Conservation (phyloP, 208 protist species). For the Wallacemonas sp. region DNA sequence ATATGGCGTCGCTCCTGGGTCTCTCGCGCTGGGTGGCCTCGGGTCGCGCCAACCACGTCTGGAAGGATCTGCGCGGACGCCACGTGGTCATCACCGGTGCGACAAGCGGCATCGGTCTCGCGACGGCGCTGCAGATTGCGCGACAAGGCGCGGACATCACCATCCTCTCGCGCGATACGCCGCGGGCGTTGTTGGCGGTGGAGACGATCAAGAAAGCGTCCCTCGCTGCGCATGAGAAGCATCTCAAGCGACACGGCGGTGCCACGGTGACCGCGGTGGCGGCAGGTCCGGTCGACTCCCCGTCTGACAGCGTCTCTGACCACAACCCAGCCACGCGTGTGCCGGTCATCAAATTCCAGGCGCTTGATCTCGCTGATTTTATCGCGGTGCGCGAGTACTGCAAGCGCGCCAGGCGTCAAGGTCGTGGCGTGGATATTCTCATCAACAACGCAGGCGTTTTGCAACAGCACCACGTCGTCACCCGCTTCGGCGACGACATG, state of each 20-base stretch:
- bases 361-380: slow-evolving; percentile 73
- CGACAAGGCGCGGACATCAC: slow-evolving; percentile 72
- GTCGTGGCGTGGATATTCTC: slow-evolving; percentile 54
- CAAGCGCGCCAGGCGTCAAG: slow-evolving; percentile 43
- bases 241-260: not conserved
- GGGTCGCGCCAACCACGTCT: slow-evolving; percentile 37
- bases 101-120: slow-evolving; percentile 72
- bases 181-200: slow-evolving; percentile 44
- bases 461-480: slow-evolving; percentile 47
- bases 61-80: slow-evolving; percentile 49
- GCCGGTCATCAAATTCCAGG: slow-evolving; percentile 37
- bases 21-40: slow-evolving; percentile 44
- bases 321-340: not conserved
- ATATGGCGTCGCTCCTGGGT: slow-evolving; percentile 32
- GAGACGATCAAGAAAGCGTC: slow-evolving; percentile 24
- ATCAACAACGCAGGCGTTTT: slow-evolving; percentile 79
- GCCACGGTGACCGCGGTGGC: not conserved
- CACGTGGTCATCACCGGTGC: slow-evolving; percentile 72
- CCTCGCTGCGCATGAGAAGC: slow-evolving; percentile 7
- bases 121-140: slow-evolving; percentile 67
- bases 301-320: slow-evolving; percentile 14
- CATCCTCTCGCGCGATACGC: slow-evolving; percentile 41
- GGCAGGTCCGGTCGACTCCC: not conserved
- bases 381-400: slow-evolving; percentile 76
- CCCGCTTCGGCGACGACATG: slow-evolving; percentile 75